These are phyloP conservation scores for Furcasterigmium sp. DNA, from an alignment of 2,329 filamentous ascomycete species.

Conservation along the genomic window DNA sequence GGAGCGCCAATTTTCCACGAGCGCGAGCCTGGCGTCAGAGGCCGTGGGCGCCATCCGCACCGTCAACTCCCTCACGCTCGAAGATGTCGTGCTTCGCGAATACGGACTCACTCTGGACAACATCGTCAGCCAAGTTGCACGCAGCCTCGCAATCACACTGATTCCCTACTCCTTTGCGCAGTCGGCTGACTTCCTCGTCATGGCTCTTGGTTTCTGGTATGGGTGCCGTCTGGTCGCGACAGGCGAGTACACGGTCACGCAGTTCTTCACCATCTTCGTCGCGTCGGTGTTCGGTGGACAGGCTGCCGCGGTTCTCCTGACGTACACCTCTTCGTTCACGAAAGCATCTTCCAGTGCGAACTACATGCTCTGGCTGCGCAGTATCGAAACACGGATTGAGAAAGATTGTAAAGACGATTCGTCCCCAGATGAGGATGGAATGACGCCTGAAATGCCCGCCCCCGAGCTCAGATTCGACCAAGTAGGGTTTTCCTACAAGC, in stretches of 20 bases:
- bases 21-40: conserved; percentile 43
- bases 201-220: conserved; percentile 35
- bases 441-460: neutral
- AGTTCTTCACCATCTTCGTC: conserved; percentile 48
- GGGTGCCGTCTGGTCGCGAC: conserved; percentile 32
- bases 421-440: neutral
- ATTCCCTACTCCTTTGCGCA: conserved; percentile 19
- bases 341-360: conserved; percentile 31
- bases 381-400: conserved; percentile 10
- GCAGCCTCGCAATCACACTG: conserved; percentile 14
- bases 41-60: conserved; percentile 44
- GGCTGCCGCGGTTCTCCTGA: conserved; percentile 21
- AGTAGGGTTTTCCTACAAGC: neutral
- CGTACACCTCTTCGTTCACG: conserved; percentile 17
- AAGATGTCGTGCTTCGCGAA: conserved; percentile 31
- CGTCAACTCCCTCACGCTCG: conserved; percentile 41
- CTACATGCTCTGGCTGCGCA: conserved; percentile 27
- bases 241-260: conserved; percentile 38
- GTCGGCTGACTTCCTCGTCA: conserved; percentile 24
- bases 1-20: conserved; percentile 36
- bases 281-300: conserved; percentile 41
- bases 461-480: neutral
- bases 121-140: conserved; percentile 1
- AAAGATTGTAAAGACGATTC: neutral
- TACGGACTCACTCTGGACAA: conserved; percentile 24